Base-by-base conservation (phyloP, 768 basidiomycete species). In the Vararia minispora region DNA sequence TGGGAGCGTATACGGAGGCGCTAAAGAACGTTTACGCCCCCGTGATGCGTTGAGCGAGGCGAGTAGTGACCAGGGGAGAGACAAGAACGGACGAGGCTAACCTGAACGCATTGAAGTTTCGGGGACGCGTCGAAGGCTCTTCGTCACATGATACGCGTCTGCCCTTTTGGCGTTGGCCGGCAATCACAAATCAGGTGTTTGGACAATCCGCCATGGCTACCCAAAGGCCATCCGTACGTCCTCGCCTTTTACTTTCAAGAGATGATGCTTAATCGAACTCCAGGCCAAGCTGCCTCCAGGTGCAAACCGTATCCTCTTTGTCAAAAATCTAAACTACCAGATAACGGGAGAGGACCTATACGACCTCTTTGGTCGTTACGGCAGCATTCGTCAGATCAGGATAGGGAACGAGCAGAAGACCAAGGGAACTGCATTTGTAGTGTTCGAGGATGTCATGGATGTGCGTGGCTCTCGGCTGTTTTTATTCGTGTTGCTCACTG, bases 351-450 rank as follows among this genome's bases (percentile, higher is more conserved):
- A 90, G 44, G 91, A 97, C 59, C 59, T 97, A 50, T 97, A 97
- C 59, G 94, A 98, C 64, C 68, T 98, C 46, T 98, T 99, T 51
- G 94, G 91, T 39, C 86, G 90, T 46, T 99, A 98, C 64, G 94
- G 94, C 33, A 86, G 86, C 51, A 86, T 99, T 50, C 79, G 94
- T 35, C 94, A 99, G 61, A 80, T 99, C 46, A 76, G 94, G 45
- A 78, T 95, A 47, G 94, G 94, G 33, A 92, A 79, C 46, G 86
- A 90, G 54, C 67, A 76, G 41, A 97, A 95, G 65, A 83, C 89
- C 16, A 87, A 83, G 55, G 94, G 94, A 21, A 97, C 94, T 7
- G 94, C 94, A 1, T 99, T 94, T 54, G 87, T 98, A 3, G 92
- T 94, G 11, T 91, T 87, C 55, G 86, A 92, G 54, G 90, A 92